These are phyloP conservation scores for Podila clonocystis DNA, from an alignment of 192 early-diverging fungal species.

Conservation along the genomic window DNA sequence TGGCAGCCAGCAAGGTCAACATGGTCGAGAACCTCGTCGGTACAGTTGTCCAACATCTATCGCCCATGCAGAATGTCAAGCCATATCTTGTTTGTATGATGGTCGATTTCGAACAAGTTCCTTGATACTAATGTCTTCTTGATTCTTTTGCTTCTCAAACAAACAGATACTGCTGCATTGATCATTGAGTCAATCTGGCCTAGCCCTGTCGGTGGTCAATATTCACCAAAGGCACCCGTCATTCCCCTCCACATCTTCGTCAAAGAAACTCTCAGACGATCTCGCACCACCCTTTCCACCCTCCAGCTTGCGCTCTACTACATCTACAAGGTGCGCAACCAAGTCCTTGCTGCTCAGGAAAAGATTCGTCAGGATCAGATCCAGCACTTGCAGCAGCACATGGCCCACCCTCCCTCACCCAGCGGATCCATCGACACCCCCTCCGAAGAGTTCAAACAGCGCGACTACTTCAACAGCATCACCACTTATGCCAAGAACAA, in stretches of 20 bases:
- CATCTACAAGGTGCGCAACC: conserved; percentile 65
- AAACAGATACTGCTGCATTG: conserved; percentile 66
- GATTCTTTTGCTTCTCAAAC: too few species aligned
- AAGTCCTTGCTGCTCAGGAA: conserved; percentile 52
- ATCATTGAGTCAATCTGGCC: conserved; percentile 72
- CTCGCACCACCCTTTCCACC: conserved; percentile 75
- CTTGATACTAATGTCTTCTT: too few species aligned
- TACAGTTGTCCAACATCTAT: not conserved
- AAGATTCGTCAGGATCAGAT: conserved; percentile 47
- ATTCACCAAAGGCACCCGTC: conserved; percentile 49
- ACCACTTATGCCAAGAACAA: conserved; percentile 7
- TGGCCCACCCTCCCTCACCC: conserved; percentile 30
- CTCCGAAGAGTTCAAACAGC: conserved; percentile 25
- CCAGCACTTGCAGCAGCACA: conserved; percentile 30
- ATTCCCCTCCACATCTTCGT: conserved; percentile 69
- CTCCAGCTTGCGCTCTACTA: conserved; percentile 78
- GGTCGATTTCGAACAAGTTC: too few species aligned
- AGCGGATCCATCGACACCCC: conserved; percentile 26
- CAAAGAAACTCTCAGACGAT: conserved; percentile 73
- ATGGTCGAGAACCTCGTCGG: conserved; percentile 8
- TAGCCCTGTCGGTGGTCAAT: conserved; percentile 42
- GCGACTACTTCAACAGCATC: conserved; percentile 45
- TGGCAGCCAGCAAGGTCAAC: conserved; percentile 7
- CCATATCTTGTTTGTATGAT: not conserved
- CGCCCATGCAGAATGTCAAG: not conserved